Base-by-base conservation (phyloP, 805 yeast species). In the Dipodascopsis tothii region DNA sequence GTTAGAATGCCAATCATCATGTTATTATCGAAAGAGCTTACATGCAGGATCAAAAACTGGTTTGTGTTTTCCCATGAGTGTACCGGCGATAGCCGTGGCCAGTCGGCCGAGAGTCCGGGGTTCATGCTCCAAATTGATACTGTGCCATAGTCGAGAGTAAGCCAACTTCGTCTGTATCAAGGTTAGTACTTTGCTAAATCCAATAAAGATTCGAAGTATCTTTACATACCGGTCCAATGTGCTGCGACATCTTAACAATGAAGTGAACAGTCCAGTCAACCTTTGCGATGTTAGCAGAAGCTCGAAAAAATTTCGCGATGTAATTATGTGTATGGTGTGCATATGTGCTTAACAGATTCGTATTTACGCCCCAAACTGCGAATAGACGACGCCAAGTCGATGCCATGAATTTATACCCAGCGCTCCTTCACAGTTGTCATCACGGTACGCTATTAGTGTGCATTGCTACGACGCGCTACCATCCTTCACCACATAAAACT, bases 41-140 rank as follows among this genome's bases (percentile, higher is more conserved):
- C 30, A 25, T 7, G 81, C 73, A 22, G 76, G 77, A 57, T 87
- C 85, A 53, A 67, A 81, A 0, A 86, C 75, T 3, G 99, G 99
- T 70, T 92, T 92, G 68, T 92, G 96, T 64, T 92, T 92, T n/a
- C 99, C 99, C 66, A 84, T 86, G 34, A 92, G 72, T 0, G 92
- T 80, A 23, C 78, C 71, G 21, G 98, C 96, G 44, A 92, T 87
- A 45, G 80, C 73, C 1, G 95, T 72, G 3, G 99, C 97, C 45
- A 92, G 64, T 60, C 97, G 81, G 61, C 99, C 99, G 38, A 92
- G 66, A 0, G 96, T 80, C 58, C 98, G 76, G 30, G 71, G 66
- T 43, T 92, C 98, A 39, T 77, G 72, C 11, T 94, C 84, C 28
- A 86, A 74, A 62, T 94, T 97, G 28, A 92, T 84, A 61, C 88